A percentile compares a stretch with the other conserved stretches of the same genome.
Evolutionary conservation across 345 rosid species (phyloP).

Genomic region (Alliaria petiolata): DNA sequence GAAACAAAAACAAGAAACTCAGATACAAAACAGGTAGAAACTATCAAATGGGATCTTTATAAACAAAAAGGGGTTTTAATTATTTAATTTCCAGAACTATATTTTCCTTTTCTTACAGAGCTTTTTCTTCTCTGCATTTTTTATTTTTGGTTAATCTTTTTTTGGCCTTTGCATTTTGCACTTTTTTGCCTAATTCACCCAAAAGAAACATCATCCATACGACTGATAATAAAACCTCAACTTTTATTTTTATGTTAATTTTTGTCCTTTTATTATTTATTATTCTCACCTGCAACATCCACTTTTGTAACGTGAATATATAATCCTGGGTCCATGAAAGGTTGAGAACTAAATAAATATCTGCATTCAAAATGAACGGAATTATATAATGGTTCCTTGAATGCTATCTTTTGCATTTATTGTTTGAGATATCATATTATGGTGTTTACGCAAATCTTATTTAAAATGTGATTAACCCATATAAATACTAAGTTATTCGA

Average conservation of each 20-base stretch:
- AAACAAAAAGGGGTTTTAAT: slow-evolving; percentile 9
- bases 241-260: neutral
- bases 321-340: neutral
- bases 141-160: slow-evolving; percentile 9
- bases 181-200: slow-evolving; percentile 4
- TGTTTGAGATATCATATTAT: slow-evolving; percentile 1
- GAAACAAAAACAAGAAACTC: slow-evolving; percentile 19
- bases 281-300: slow-evolving; percentile 7
- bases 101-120: slow-evolving; percentile 9
- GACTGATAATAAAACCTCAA: slow-evolving; percentile 20
- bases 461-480: slow-evolving; percentile 1
- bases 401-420: slow-evolving; percentile 8
- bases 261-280: slow-evolving; percentile 1
- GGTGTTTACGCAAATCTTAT: slow-evolving; percentile 21
- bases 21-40: slow-evolving; percentile 32
- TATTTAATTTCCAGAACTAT: slow-evolving; percentile 22
- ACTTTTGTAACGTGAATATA: neutral
- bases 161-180: slow-evolving; percentile 4
- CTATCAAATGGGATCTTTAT: slow-evolving; percentile 17
- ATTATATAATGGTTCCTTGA: neutral
- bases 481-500: neutral
- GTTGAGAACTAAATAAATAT: no score
- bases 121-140: slow-evolving; percentile 3
- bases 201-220: slow-evolving; percentile 16
- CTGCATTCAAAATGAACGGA: slow-evolving; percentile 18